Conservation (phyloP, 306 rosid genomes). For the Gastrolobium villosum region DNA sequence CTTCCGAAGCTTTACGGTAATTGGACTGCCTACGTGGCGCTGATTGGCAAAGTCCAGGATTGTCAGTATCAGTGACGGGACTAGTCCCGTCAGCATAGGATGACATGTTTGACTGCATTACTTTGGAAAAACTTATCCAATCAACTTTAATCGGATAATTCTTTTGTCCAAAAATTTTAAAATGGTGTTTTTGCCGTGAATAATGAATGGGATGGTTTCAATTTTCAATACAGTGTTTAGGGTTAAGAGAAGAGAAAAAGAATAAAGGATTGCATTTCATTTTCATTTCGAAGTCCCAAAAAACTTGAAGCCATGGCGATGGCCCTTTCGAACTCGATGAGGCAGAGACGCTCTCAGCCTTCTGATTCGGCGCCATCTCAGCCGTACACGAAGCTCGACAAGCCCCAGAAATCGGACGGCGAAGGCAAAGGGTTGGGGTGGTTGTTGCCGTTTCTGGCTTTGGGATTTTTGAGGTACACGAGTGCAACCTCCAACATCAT, state of each 20-base stretch:
- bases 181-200: slow-evolving; percentile 44
- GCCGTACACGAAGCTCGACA: slow-evolving; percentile 73
- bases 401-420: slow-evolving; percentile 56
- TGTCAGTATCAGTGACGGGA: too few relatives aligned
- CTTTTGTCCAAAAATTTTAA: too few relatives aligned
- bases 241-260: neutral
- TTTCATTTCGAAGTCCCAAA: neutral
- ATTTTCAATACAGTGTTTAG: slow-evolving; percentile 54
- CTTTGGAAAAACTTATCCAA: too few relatives aligned
- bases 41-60: too few relatives aligned
- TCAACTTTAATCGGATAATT: too few relatives aligned
- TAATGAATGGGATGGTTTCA: slow-evolving; percentile 57
- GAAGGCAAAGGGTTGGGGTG: slow-evolving; percentile 69
- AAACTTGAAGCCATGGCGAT: slow-evolving; percentile 60
- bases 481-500: slow-evolving; percentile 93
- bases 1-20: too few relatives aligned
- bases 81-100: too few relatives aligned
- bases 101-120: too few relatives aligned
- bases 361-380: slow-evolving; percentile 58
- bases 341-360: slow-evolving; percentile 72
- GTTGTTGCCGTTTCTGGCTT: slow-evolving; percentile 67
- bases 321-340: slow-evolving; percentile 32
- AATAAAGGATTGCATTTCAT: neutral
- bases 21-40: too few relatives aligned
- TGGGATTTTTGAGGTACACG: slow-evolving; percentile 85